Evolutionary conservation across 805 yeast genomes (phyloP).

Genomic region (Candida insectorum): DNA sequence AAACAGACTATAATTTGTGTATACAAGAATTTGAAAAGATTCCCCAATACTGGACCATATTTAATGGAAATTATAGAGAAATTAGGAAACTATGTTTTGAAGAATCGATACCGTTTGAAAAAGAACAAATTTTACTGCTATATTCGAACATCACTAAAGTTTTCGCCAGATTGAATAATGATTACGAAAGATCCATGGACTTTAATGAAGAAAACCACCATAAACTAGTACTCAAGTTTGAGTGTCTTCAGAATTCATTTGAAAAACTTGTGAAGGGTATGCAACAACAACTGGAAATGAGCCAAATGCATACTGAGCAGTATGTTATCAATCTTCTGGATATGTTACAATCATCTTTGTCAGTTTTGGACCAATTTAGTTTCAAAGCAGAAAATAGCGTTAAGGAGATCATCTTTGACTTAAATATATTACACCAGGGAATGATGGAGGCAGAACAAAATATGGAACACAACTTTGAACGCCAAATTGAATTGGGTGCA

Average conservation of each 20-base stretch:
- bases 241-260: constrained; percentile 3
- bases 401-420: neutral
- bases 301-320: too few relatives aligned
- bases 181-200: constrained; percentile 1
- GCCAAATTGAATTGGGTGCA: neutral
- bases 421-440: neutral
- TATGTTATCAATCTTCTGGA: neutral
- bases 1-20: constrained; percentile 26
- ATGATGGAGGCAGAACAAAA: neutral
- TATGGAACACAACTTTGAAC: neutral
- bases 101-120: constrained; percentile 49
- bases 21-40: constrained; percentile 37
- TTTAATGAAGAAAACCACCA: constrained; percentile 7
- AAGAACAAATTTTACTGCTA: constrained; percentile 45
- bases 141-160: constrained; percentile 45
- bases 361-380: too few relatives aligned
- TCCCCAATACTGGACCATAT: constrained; percentile 72
- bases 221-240: constrained; percentile 12
- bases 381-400: neutral
- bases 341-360: neutral
- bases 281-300: neutral
- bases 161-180: constrained; percentile 8
- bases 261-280: neutral
- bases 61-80: constrained; percentile 60
- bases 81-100: constrained; percentile 52